phyloP scores from a whole-genome alignment of 1,284 basidiomycete genomes.

The Tranzscheliella williamsii region DNA sequence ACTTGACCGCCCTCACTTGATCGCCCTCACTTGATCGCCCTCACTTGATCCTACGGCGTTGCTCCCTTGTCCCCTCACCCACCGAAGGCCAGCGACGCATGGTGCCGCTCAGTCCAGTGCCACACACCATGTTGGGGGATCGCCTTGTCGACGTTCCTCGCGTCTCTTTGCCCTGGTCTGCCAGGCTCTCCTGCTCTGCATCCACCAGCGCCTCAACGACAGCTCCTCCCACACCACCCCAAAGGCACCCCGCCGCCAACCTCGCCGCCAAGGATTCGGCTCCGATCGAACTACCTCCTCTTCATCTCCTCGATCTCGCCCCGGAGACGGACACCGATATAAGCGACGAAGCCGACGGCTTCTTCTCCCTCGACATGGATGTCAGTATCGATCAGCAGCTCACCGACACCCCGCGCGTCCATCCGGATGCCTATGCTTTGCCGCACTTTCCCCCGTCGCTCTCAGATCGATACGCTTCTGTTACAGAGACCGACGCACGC shows the following conservation, averaged over 20 bases:
- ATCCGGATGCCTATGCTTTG: not conserved
- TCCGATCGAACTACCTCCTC: conserved; percentile 7
- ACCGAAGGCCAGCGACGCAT: no score
- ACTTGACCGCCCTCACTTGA: no score
- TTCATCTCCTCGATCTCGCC: conserved; percentile 31
- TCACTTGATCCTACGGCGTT: no score
- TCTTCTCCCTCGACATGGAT: conserved; percentile 49
- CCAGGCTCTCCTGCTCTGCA: conserved; percentile 27
- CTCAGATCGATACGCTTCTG: no score
- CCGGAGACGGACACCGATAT: conserved; percentile 8
- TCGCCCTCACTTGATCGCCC: no score
- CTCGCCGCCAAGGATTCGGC: not conserved
- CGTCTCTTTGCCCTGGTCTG: conserved; percentile 27
- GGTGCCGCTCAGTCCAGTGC: no score
- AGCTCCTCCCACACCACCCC: conserved; percentile 22
- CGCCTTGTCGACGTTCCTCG: conserved; percentile 15
- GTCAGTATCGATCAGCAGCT: conserved; percentile 37
- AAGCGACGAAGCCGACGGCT: conserved; percentile 40
- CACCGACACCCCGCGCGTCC: not conserved
- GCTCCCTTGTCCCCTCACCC: no score
- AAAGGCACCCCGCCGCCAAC: not conserved
- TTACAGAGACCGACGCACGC: no score
- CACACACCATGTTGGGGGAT: conserved; percentile 37
- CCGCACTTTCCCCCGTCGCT: not conserved
- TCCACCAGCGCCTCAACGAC: conserved; percentile 30